phyloP scores from a whole-genome alignment of 371 early-diverging fungal species.

The Actinomucor elegans region DNA sequence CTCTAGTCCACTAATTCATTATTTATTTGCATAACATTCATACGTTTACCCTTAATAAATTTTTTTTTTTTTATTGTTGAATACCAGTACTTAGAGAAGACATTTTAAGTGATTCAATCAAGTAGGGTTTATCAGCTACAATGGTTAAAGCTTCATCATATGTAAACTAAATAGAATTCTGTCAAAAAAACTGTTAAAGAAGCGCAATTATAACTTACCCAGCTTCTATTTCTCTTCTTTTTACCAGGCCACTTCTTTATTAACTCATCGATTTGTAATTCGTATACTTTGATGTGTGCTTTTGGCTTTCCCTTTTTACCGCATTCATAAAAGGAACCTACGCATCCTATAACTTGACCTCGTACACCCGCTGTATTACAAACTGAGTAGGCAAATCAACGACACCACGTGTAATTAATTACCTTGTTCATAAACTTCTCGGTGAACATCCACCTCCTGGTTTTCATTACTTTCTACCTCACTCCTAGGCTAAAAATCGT shows the following conservation, averaged over 20 bases:
- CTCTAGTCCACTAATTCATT: slow-evolving; percentile 12
- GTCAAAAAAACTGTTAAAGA: not conserved
- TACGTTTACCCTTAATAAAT: not conserved
- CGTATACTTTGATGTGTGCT: slow-evolving; percentile 50
- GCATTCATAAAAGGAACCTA: slow-evolving; percentile 50
- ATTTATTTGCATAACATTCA: not conserved
- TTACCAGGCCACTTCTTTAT: slow-evolving; percentile 56
- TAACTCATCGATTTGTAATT: slow-evolving; percentile 51
- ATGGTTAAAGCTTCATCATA: slow-evolving; percentile 46
- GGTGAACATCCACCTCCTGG: slow-evolving; percentile 46
- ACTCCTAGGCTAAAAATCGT: slow-evolving; percentile 45
- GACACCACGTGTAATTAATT: not conserved
- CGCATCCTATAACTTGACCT: slow-evolving; percentile 40
- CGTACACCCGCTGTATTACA: slow-evolving; percentile 45
- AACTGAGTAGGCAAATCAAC: not conserved
- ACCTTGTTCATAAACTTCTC: slow-evolving; percentile 65
- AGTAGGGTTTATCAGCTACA: slow-evolving; percentile 34
- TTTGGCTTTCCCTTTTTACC: slow-evolving; percentile 43
- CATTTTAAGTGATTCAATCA: slow-evolving; percentile 1
- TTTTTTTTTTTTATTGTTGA: too few relatives aligned
- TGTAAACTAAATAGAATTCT: slow-evolving; percentile 38
- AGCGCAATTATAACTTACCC: slow-evolving; percentile 43
- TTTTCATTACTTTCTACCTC: slow-evolving; percentile 60
- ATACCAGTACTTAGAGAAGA: too few relatives aligned
- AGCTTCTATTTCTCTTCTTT: slow-evolving; percentile 49